Percentiles rank a stretch among this genome's conserved stretches.
phyloP scores from a whole-genome alignment of 768 basidiomycete genomes.

The Pisolithus tinctorius region DNA sequence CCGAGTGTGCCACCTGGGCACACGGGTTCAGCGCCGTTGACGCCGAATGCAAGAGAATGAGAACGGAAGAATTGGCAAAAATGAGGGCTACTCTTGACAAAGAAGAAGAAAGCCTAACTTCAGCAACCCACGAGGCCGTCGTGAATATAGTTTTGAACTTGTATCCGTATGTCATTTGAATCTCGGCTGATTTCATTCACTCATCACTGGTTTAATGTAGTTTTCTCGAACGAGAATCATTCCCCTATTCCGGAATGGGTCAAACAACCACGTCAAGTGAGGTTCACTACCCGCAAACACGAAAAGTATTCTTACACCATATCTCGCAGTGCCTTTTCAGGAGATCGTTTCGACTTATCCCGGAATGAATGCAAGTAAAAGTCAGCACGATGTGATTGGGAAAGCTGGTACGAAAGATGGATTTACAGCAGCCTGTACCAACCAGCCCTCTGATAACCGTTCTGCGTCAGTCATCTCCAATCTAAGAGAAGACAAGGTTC shows the following conservation, averaged over 20 bases:
- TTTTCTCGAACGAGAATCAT: constrained; percentile 8
- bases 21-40: background rate
- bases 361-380: background rate
- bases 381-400: background rate
- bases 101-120: constrained; percentile 3
- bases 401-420: constrained; percentile 3
- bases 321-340: constrained; percentile 6
- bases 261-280: background rate
- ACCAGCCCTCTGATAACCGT: background rate
- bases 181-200: background rate
- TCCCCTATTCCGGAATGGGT: background rate
- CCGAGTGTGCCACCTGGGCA: constrained; percentile 18
- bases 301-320: background rate
- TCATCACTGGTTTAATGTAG: constrained; percentile 3
- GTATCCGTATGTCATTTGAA: constrained; percentile 19
- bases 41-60: background rate
- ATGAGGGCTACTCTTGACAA: background rate
- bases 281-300: constrained; percentile 1
- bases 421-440: background rate
- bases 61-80: background rate
- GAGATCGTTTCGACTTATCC: constrained; percentile 8
- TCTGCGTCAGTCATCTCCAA: background rate
- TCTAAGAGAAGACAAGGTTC: background rate
- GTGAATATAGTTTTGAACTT: constrained; percentile 13
- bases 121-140: constrained; percentile 18